Evolutionary conservation across 2,329 filamentous ascomycete species (phyloP).

Genomic region (Thelonectria rubi): DNA sequence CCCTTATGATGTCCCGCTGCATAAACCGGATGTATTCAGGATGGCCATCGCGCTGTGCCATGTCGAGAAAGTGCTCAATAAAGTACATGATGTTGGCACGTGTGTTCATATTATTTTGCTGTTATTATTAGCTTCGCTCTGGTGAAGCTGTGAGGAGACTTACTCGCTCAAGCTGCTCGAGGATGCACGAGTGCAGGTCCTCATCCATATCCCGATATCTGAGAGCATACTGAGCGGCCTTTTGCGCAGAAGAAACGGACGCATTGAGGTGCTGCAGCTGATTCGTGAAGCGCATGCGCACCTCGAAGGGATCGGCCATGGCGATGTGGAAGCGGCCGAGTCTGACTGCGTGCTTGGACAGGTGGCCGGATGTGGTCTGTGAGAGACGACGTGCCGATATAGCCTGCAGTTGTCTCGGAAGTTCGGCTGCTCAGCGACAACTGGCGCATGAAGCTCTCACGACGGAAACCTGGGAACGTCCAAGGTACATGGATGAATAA

Average conservation of each 20-base stretch:
- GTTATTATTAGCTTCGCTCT: conserved; percentile 23
- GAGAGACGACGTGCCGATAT: conserved; percentile 13
- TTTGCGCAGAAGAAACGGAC: conserved; percentile 86
- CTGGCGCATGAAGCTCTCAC: conserved; percentile 32
- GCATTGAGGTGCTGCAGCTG: conserved; percentile 92
- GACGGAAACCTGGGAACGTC: conserved; percentile 22
- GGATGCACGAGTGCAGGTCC: conserved; percentile 94
- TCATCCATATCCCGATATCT: conserved; percentile 96
- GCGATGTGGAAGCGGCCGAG: conserved; percentile 25
- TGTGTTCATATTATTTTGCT: conserved; percentile 91
- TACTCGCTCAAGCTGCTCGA: conserved; percentile 91
- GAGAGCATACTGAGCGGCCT: conserved; percentile 93
- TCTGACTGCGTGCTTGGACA: not conserved
- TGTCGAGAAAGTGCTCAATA: conserved; percentile 91
- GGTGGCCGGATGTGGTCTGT: conserved; percentile 2
- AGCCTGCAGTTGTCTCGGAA: conserved; percentile 22
- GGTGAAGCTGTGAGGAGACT: conserved; percentile 1
- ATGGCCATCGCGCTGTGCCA: conserved; percentile 79
- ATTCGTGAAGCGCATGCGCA: conserved; percentile 94
- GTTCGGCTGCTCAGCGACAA: conserved; percentile 23
- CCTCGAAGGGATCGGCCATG: conserved; percentile 90
- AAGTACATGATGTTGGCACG: conserved; percentile 99
- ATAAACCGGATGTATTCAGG: conserved; percentile 91
- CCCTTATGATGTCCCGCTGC: conserved; percentile 87
- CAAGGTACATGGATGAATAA: conserved; percentile 29